Conservation (phyloP, 352 stramenopile genomes). For the Phytophthora hibernalis region DNA sequence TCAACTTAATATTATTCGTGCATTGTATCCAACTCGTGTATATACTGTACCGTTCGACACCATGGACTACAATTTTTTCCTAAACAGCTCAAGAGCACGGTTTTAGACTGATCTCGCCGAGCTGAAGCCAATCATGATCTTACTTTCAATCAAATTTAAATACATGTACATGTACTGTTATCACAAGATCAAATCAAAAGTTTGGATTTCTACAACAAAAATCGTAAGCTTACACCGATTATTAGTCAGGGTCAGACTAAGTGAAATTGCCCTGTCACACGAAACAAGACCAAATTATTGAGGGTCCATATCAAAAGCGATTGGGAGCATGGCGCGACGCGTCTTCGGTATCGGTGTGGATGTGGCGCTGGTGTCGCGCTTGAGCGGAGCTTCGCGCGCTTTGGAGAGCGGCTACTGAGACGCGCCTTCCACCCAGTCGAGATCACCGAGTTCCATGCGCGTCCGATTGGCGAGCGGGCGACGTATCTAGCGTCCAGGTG, state of each 20-base stretch:
- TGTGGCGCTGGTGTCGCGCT: slow-evolving; percentile 64
- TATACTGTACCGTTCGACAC: no score
- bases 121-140: no score
- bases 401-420: slow-evolving; percentile 69
- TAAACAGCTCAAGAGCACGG: no score
- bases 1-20: slow-evolving; percentile 29
- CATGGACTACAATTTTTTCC: no score
- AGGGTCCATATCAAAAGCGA: not conserved
- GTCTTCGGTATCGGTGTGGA: slow-evolving; percentile 83
- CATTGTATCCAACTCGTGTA: slow-evolving; percentile 1
- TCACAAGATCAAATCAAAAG: no score
- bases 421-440: slow-evolving; percentile 71
- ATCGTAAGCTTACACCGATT: no score
- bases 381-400: slow-evolving; percentile 61
- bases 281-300: no score
- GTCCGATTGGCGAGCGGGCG: slow-evolving; percentile 40
- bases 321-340: slow-evolving; percentile 20
- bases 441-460: slow-evolving; percentile 66
- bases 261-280: not conserved
- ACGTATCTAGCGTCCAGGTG: slow-evolving; percentile 82
- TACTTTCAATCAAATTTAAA: no score
- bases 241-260: no score
- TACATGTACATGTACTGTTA: no score
- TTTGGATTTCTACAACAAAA: no score
- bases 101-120: no score